Conservation (phyloP, 495 filamentous ascomycete genomes). For the Neurospora tetraspora region DNA sequence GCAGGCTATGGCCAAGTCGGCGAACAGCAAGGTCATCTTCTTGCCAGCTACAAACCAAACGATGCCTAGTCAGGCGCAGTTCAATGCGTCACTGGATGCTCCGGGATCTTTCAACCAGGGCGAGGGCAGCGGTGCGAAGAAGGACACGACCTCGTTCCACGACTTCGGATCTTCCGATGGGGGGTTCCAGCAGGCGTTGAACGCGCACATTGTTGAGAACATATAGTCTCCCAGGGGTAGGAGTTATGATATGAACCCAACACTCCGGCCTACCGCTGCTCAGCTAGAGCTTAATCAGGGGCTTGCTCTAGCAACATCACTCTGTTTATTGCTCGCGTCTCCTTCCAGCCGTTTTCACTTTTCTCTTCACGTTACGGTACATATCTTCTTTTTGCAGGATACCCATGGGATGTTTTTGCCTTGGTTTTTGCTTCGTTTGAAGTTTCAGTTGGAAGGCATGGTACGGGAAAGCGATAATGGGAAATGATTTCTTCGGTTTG, state of each 20-base stretch:
- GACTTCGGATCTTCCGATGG: slow-evolving; percentile 41
- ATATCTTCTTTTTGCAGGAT: neutral
- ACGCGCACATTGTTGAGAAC: slow-evolving; percentile 76
- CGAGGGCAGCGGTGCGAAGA: slow-evolving; percentile 8
- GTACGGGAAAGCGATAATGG: neutral
- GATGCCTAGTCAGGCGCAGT: slow-evolving; percentile 41
- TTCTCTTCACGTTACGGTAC: neutral
- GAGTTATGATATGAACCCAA: too few relatives aligned
- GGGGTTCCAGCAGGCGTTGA: slow-evolving; percentile 74
- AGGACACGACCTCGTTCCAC: slow-evolving; percentile 8
- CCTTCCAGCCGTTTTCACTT: neutral
- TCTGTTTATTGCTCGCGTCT: neutral
- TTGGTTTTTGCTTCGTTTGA: neutral
- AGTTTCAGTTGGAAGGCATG: neutral
- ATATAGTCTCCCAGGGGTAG: slow-evolving; percentile 43
- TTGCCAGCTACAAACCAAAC: slow-evolving; percentile 58
- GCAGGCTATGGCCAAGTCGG: slow-evolving; percentile 96
- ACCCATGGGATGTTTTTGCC: neutral
- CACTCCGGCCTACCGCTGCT: neutral
- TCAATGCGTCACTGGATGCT: slow-evolving; percentile 21
- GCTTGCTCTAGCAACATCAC: neutral
- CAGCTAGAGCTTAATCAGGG: neutral
- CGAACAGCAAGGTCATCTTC: slow-evolving; percentile 97
- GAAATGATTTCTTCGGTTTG: neutral
- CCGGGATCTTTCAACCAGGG: slow-evolving; percentile 11